A percentile compares a stretch with the other conserved stretches of the same genome.
Evolutionary conservation across 352 stramenopile genomes (phyloP).

Genomic region (Phytophthora lateralis): DNA sequence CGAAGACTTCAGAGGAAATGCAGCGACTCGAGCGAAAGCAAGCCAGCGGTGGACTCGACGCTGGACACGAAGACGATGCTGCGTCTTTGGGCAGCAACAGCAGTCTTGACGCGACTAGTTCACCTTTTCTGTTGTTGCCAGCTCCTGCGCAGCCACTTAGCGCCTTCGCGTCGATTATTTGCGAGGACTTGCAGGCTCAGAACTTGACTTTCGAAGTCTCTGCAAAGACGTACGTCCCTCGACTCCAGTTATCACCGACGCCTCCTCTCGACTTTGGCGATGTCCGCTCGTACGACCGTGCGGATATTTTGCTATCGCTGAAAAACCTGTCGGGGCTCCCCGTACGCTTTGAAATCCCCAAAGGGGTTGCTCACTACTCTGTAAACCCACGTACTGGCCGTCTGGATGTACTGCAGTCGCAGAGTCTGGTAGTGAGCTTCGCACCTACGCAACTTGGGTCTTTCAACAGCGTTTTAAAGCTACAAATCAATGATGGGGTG

Average conservation of each 20-base stretch:
- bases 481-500: constrained; percentile 57
- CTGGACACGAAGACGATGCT: neutral
- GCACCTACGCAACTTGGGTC: constrained; percentile 84
- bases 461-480: constrained; percentile 54
- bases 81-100: constrained; percentile 1
- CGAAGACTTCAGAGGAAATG: constrained; percentile 41
- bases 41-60: neutral
- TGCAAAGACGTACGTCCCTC: constrained; percentile 60
- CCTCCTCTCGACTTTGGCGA: constrained; percentile 84
- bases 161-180: constrained; percentile 80
- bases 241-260: constrained; percentile 47
- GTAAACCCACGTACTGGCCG: constrained; percentile 62
- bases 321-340: constrained; percentile 81
- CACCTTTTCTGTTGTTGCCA: constrained; percentile 26
- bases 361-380: constrained; percentile 75
- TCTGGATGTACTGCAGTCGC: constrained; percentile 86
- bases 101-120: constrained; percentile 10
- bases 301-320: constrained; percentile 85
- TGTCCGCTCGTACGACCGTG: constrained; percentile 73
- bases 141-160: constrained; percentile 39
- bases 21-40: constrained; percentile 29
- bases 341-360: constrained; percentile 64
- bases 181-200: constrained; percentile 64
- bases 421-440: constrained; percentile 92
- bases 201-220: constrained; percentile 82